phyloP scores from a whole-genome alignment of 108 stramenopile genomes.

The Pinguiococcus pyrenoidosus region DNA sequence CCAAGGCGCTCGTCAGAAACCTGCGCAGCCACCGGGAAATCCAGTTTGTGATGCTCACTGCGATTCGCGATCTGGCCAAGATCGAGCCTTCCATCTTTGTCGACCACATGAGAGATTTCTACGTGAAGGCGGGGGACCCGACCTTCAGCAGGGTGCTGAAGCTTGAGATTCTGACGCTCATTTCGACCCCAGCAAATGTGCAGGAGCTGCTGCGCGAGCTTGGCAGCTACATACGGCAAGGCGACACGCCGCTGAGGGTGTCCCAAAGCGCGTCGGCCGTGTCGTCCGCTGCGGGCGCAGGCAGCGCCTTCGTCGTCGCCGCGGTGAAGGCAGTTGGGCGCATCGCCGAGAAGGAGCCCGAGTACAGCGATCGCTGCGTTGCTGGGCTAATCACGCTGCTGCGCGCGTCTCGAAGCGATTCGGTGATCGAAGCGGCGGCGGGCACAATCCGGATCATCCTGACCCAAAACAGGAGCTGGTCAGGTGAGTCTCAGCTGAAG shows the following conservation, averaged over 20 bases:
- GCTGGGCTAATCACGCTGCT: too few relatives aligned
- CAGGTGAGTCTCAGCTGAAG: too few relatives aligned
- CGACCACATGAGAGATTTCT: conserved; percentile 86
- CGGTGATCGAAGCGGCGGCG: too few relatives aligned
- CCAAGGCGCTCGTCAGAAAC: conserved; percentile 86
- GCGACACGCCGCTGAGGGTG: too few relatives aligned
- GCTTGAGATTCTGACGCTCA: conserved; percentile 73
- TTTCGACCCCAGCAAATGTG: conserved; percentile 65
- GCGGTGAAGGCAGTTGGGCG: conserved; percentile 75
- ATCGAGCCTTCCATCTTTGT: conserved; percentile 84
- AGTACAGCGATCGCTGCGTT: conserved; percentile 55
- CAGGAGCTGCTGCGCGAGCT: conserved; percentile 76
- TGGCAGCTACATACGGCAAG: conserved; percentile 72
- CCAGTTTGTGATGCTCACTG: conserved; percentile 83
- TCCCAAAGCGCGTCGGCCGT: too few relatives aligned
- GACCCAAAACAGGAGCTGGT: too few relatives aligned
- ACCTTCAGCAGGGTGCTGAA: conserved; percentile 78
- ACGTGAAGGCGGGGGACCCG: conserved; percentile 82
- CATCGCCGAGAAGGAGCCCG: conserved; percentile 62
- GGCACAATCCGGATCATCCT: too few relatives aligned
- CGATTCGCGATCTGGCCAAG: conserved; percentile 68
- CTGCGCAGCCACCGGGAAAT: conserved; percentile 82
- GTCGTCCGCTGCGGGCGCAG: too few relatives aligned
- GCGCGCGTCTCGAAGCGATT: too few relatives aligned
- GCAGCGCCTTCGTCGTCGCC: conserved; percentile 69